These are phyloP conservation scores for Solanum paucissectum DNA, from an alignment of 257 asterid species.

Conservation along the genomic window DNA sequence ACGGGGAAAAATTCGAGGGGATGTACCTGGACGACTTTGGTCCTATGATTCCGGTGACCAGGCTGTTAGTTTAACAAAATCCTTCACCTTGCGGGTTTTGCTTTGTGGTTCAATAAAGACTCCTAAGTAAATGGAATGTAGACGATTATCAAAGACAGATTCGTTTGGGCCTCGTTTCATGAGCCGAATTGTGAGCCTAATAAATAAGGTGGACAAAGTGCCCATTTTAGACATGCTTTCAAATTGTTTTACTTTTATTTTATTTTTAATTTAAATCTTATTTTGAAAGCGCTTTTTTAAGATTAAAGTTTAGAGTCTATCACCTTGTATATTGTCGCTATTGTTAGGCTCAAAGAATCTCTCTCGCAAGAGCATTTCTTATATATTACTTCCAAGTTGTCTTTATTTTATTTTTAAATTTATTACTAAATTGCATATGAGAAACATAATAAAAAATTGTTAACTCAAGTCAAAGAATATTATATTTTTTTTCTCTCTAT, in stretches of 20 bases:
- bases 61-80: background rate
- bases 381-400: background rate
- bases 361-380: background rate
- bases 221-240: background rate
- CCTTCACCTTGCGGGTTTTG: background rate
- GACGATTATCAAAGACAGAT: background rate
- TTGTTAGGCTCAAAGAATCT: background rate
- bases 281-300: too few relatives aligned
- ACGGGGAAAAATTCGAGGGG: constrained; percentile 6
- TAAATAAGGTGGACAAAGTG: background rate
- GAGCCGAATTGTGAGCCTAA: background rate
- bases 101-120: background rate
- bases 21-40: constrained; percentile 24
- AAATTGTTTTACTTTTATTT: too few relatives aligned
- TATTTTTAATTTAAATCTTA: too few relatives aligned
- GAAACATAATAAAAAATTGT: background rate
- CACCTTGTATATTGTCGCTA: background rate
- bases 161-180: background rate
- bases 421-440: background rate
- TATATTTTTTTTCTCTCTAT: background rate
- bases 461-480: background rate
- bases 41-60: background rate
- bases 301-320: background rate
- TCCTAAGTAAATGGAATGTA: background rate
- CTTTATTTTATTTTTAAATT: background rate